Conservation (phyloP, 805 yeast species). For the Ogataea dorogensis region DNA sequence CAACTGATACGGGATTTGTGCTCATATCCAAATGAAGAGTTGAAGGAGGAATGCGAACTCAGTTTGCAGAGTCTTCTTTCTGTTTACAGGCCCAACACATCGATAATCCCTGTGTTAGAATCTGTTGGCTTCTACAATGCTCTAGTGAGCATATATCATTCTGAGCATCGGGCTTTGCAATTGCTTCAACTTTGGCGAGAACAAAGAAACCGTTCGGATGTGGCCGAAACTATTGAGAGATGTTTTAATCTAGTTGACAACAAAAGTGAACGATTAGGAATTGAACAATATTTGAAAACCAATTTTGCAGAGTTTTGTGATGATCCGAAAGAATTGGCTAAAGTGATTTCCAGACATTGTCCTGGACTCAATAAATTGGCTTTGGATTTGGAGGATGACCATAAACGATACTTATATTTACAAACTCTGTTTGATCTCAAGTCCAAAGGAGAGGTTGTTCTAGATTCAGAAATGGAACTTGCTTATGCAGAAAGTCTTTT, state of each 20-base stretch:
- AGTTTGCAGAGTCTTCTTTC: constrained; percentile 74
- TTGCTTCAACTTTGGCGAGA: constrained; percentile 54
- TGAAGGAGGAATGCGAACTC: constrained; percentile 64
- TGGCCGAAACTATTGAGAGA: constrained; percentile 23
- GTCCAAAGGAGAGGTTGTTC: constrained; percentile 10
- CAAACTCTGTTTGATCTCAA: constrained; percentile 29
- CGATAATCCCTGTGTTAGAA: constrained; percentile 49
- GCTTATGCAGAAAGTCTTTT: constrained; percentile 31
- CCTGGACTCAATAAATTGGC: constrained; percentile 41
- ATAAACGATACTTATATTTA: constrained; percentile 35
- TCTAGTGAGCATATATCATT: constrained; percentile 53
- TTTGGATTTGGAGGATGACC: constrained; percentile 30
- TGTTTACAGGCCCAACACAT: constrained; percentile 55
- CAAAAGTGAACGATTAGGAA: constrained; percentile 20
- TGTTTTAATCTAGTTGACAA: constrained; percentile 23
- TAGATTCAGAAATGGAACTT: constrained; percentile 17
- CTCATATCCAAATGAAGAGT: constrained; percentile 31
- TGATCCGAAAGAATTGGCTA: constrained; percentile 38
- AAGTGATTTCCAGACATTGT: constrained; percentile 35
- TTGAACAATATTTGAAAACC: constrained; percentile 27
- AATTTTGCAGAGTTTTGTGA: constrained; percentile 33
- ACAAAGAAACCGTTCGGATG: constrained; percentile 13
- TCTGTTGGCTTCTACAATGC: constrained; percentile 58
- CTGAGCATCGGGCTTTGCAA: constrained; percentile 51
- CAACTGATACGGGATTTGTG: constrained; percentile 52